phyloP scores from a whole-genome alignment of 495 filamentous ascomycete genomes.

The Aspergillus affinis region DNA sequence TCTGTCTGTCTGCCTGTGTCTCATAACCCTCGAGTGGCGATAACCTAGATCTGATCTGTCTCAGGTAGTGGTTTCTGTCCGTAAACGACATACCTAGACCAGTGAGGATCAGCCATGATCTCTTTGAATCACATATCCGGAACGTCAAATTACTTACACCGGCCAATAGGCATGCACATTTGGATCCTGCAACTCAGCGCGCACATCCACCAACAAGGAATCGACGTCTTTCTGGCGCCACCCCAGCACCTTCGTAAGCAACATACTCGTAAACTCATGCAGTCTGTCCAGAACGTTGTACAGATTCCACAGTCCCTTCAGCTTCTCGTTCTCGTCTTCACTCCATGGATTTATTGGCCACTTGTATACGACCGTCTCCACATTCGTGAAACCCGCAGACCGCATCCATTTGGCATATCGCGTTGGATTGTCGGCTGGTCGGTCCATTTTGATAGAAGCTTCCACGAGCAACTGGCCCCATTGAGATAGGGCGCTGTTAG shows the following conservation, averaged over 20 bases:
- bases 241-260: slow-evolving; percentile 6
- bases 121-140: not conserved
- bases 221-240: slow-evolving; percentile 1
- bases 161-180: slow-evolving; percentile 5
- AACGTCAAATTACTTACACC: not conserved
- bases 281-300: slow-evolving; percentile 8
- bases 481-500: not conserved
- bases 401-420: slow-evolving; percentile 6
- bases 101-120: not conserved
- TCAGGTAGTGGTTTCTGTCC: slow-evolving; percentile 7
- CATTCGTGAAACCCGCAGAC: slow-evolving; percentile 7
- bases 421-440: slow-evolving; percentile 6
- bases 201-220: not conserved
- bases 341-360: slow-evolving; percentile 11
- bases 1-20: not conserved
- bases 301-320: slow-evolving; percentile 9
- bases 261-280: not conserved
- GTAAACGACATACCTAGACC: slow-evolving; percentile 9
- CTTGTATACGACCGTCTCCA: slow-evolving; percentile 4
- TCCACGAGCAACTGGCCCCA: slow-evolving; percentile 3
- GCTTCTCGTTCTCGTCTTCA: not conserved
- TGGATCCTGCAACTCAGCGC: slow-evolving; percentile 3
- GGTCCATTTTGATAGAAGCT: not conserved
- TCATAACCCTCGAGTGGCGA: not conserved
- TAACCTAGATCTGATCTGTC: not conserved